Conservation (phyloP, 2,329 filamentous ascomycete genomes). For the Cytospora paraplurivora region DNA sequence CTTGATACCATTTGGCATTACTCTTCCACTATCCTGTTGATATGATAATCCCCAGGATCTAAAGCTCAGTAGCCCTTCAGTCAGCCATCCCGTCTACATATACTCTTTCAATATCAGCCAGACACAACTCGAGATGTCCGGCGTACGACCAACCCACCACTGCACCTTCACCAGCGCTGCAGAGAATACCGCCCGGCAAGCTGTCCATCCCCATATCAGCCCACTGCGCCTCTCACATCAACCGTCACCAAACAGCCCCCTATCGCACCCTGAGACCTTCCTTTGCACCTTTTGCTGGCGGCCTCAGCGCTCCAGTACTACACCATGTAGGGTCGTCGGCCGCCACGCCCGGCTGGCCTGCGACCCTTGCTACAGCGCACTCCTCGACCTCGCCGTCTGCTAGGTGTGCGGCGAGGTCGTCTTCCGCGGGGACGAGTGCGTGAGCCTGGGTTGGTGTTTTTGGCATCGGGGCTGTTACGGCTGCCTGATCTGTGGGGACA, state of each 20-base stretch:
- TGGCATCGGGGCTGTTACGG: slow-evolving; percentile 61
- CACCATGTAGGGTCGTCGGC: slow-evolving; percentile 45
- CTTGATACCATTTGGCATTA: neutral
- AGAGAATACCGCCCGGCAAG: neutral
- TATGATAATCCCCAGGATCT: neutral
- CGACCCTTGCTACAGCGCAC: slow-evolving; percentile 46
- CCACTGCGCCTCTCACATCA: neutral
- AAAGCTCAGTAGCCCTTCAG: neutral
- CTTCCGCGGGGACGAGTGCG: slow-evolving; percentile 54
- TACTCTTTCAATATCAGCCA: slow-evolving; percentile 5
- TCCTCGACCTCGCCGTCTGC: slow-evolving; percentile 58
- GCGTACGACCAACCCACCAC: neutral
- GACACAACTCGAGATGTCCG: slow-evolving; percentile 11
- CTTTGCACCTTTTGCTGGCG: slow-evolving; percentile 60
- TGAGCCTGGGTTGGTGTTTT: slow-evolving; percentile 63
- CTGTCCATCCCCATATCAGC: neutral
- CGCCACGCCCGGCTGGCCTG: slow-evolving; percentile 53
- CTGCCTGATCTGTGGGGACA: slow-evolving; percentile 54
- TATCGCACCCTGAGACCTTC: slow-evolving; percentile 38
- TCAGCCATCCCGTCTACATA: neutral
- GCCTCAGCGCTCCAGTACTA: slow-evolving; percentile 35
- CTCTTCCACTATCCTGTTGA: neutral
- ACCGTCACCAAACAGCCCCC: neutral
- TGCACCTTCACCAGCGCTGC: neutral
- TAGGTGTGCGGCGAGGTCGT: slow-evolving; percentile 61